These are phyloP conservation scores for Termitomyces heimii DNA, from an alignment of 768 basidiomycete genomes.

Conservation along the genomic window DNA sequence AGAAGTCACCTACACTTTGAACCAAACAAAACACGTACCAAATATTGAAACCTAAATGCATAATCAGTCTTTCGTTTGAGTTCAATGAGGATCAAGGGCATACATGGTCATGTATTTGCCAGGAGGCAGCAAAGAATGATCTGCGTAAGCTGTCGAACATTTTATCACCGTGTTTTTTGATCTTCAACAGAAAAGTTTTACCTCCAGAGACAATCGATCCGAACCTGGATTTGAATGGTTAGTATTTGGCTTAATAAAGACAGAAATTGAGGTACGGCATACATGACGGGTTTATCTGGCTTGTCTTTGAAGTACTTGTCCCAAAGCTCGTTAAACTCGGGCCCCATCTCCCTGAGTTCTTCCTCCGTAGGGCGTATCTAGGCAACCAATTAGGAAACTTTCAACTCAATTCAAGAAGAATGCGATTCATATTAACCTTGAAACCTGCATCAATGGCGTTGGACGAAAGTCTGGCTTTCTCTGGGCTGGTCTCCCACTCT, in stretches of 20 bases:
- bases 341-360: slow-evolving; percentile 75
- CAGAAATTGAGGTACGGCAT: slow-evolving; percentile 8
- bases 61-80: not conserved
- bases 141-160: slow-evolving; percentile 47
- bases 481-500: slow-evolving; percentile 62
- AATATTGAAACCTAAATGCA: slow-evolving; percentile 55
- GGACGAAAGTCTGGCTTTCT: slow-evolving; percentile 63
- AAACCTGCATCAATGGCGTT: slow-evolving; percentile 74
- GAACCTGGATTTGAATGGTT: slow-evolving; percentile 30
- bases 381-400: not conserved
- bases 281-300: slow-evolving; percentile 76
- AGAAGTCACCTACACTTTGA: not conserved
- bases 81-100: slow-evolving; percentile 3
- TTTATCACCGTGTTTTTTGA: not conserved
- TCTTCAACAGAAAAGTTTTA: slow-evolving; percentile 3
- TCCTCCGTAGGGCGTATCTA: slow-evolving; percentile 65
- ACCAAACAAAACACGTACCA: slow-evolving; percentile 25
- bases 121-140: slow-evolving; percentile 64
- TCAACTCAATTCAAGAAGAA: not conserved
- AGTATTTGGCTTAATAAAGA: not conserved
- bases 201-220: slow-evolving; percentile 63
- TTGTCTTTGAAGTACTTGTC: slow-evolving; percentile 73
- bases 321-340: slow-evolving; percentile 66
- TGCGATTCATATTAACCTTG: slow-evolving; percentile 34
- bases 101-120: slow-evolving; percentile 69